phyloP scores from a whole-genome alignment of 2,329 filamentous ascomycete genomes.

The Fusarium sp. region DNA sequence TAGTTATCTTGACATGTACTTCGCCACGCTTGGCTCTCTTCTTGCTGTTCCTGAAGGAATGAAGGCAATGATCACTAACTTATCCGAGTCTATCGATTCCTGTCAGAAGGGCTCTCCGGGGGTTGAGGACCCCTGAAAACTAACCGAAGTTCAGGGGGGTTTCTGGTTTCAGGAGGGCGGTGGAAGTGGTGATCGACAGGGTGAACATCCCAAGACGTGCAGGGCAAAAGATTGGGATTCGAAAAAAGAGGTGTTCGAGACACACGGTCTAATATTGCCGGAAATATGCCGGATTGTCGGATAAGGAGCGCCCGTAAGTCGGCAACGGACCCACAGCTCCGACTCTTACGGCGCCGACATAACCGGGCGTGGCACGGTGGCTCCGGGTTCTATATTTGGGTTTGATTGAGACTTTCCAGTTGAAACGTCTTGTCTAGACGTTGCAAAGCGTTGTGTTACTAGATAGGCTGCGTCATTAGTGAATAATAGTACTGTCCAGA shows the following conservation, averaged over 20 bases:
- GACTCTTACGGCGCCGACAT: background rate
- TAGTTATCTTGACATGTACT: background rate
- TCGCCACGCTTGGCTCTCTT: background rate
- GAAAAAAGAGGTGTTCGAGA: conserved; percentile 1
- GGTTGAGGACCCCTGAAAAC: conserved; percentile 17
- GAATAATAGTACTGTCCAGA: background rate
- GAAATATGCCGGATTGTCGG: background rate
- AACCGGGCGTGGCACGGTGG: background rate
- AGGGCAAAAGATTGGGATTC: background rate
- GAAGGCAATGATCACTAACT: background rate
- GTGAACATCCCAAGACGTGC: background rate
- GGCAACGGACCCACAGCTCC: background rate
- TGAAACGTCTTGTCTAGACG: background rate
- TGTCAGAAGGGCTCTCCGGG: background rate
- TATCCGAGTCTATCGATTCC: conserved; percentile 1
- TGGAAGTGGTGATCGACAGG: conserved; percentile 33
- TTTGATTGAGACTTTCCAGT: background rate
- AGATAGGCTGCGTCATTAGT: background rate
- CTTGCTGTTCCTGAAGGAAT: background rate
- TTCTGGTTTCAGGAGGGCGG: conserved; percentile 35
- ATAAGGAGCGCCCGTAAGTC: background rate
- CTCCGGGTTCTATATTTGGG: background rate
- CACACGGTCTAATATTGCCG: conserved; percentile 7
- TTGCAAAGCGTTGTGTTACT: background rate
- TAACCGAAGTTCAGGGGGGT: conserved; percentile 18